Evolutionary conservation across 768 basidiomycete genomes (phyloP).

Genomic region (Podaxis sp.): DNA sequence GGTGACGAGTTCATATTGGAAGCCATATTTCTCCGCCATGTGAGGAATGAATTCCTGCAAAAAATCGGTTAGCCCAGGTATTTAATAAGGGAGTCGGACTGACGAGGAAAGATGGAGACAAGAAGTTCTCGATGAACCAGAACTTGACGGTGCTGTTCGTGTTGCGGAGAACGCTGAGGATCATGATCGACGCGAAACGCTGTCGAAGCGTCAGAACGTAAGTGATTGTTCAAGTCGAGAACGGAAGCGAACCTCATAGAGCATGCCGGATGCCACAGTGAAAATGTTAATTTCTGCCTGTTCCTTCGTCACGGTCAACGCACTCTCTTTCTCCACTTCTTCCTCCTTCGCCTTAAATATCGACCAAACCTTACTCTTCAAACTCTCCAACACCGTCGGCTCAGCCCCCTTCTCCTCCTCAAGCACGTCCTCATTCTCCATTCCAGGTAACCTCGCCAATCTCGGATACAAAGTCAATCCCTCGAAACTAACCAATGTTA

Average conservation of each 20-base stretch:
- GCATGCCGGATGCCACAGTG: conserved; percentile 93
- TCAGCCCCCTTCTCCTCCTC: conserved; percentile 38
- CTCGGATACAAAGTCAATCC: conserved; percentile 88
- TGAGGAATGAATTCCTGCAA: conserved; percentile 90
- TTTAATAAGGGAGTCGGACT: conserved; percentile 23
- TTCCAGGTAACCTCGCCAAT: conserved; percentile 65
- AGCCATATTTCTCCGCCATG: conserved; percentile 86
- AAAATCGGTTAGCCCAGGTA: neutral
- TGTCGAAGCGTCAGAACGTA: conserved; percentile 30
- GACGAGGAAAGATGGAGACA: conserved; percentile 95
- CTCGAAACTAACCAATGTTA: conserved; percentile 87
- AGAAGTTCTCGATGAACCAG: conserved; percentile 99
- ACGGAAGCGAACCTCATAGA: conserved; percentile 77
- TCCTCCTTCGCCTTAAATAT: conserved; percentile 36
- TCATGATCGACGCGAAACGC: conserved; percentile 99
- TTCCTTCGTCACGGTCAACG: conserved; percentile 26
- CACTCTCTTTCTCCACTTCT: conserved; percentile 22
- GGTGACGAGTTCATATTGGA: conserved; percentile 96
- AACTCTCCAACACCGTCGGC: conserved; percentile 43
- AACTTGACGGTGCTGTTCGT: conserved; percentile 96
- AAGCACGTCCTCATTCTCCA: conserved; percentile 83
- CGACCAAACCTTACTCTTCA: conserved; percentile 47
- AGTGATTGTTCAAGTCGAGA: neutral
- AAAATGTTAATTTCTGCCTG: conserved; percentile 98
- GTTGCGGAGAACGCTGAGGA: conserved; percentile 91